Evolutionary conservation across 1,139 yeast species (phyloP).

Genomic region (Blastobotrys illinoisensis): DNA sequence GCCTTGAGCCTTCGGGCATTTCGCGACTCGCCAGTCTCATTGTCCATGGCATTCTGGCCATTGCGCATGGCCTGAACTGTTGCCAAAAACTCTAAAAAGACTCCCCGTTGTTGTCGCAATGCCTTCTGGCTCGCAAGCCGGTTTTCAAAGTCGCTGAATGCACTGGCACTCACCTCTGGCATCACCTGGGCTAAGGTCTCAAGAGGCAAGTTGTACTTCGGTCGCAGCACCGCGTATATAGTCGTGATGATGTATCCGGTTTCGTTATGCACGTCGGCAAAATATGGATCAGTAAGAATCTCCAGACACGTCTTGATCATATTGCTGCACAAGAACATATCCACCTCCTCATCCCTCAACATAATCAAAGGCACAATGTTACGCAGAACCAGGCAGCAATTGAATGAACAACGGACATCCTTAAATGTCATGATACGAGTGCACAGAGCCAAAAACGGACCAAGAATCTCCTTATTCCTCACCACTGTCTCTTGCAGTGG

Average conservation of each 20-base stretch:
- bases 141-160: conserved; percentile 46
- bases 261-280: conserved; percentile 82
- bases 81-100: conserved; percentile 59
- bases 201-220: conserved; percentile 44
- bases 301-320: conserved; percentile 48
- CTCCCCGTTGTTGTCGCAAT: conserved; percentile 67
- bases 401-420: conserved; percentile 89
- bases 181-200: conserved; percentile 34
- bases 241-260: conserved; percentile 84
- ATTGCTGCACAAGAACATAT: conserved; percentile 58
- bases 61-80: conserved; percentile 31
- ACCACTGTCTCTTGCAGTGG: conserved; percentile 59
- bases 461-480: conserved; percentile 60
- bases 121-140: conserved; percentile 56
- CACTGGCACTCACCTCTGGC: conserved; percentile 35
- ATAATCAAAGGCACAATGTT: conserved; percentile 64
- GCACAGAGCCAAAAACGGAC: conserved; percentile 70
- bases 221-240: conserved; percentile 66
- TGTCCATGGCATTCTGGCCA: conserved; percentile 24
- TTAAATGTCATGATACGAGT: conserved; percentile 75
- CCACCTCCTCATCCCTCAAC: conserved; percentile 69
- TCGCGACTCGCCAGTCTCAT: conserved; percentile 37
- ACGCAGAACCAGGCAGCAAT: conserved; percentile 75
- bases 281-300: conserved; percentile 69
- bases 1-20: conserved; percentile 35